These are phyloP conservation scores for Dissophora globulifera DNA, from an alignment of 192 early-diverging fungal species.

Conservation along the genomic window DNA sequence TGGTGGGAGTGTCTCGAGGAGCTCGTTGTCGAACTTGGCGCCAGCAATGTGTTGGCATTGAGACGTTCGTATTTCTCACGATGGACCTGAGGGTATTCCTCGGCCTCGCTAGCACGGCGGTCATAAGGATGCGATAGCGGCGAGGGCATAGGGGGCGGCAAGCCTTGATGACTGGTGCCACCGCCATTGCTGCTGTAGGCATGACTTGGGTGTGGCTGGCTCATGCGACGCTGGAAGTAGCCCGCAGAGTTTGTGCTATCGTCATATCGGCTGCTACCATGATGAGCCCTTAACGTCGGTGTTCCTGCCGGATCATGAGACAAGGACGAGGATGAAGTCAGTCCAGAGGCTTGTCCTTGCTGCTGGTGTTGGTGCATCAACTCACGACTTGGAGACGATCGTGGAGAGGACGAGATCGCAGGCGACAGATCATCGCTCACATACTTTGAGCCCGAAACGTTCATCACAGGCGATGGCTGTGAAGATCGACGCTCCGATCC, in stretches of 20 bases:
- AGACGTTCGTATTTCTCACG: constrained; percentile 46
- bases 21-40: constrained; percentile 12
- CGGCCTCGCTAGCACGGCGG: constrained; percentile 38
- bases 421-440: constrained; percentile 23
- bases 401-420: constrained; percentile 29
- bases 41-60: constrained; percentile 32
- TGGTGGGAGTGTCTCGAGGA: constrained; percentile 8
- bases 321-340: neutral
- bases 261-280: constrained; percentile 7
- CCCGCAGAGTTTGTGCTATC: constrained; percentile 2
- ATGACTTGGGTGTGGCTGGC: constrained; percentile 31
- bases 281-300: neutral
- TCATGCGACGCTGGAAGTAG: constrained; percentile 39
- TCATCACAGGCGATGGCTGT: constrained; percentile 14
- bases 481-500: constrained; percentile 31
- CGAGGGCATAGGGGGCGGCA: constrained; percentile 19
- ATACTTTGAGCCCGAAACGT: constrained; percentile 17
- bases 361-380: constrained; percentile 4
- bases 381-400: constrained; percentile 43
- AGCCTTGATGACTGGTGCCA: neutral
- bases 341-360: no score
- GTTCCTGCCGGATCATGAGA: neutral
- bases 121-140: constrained; percentile 30
- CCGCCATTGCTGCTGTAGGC: neutral
- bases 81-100: constrained; percentile 38